Evolutionary conservation across 495 filamentous ascomycete genomes (phyloP).

Genomic region (Penicillium chermesinum): DNA sequence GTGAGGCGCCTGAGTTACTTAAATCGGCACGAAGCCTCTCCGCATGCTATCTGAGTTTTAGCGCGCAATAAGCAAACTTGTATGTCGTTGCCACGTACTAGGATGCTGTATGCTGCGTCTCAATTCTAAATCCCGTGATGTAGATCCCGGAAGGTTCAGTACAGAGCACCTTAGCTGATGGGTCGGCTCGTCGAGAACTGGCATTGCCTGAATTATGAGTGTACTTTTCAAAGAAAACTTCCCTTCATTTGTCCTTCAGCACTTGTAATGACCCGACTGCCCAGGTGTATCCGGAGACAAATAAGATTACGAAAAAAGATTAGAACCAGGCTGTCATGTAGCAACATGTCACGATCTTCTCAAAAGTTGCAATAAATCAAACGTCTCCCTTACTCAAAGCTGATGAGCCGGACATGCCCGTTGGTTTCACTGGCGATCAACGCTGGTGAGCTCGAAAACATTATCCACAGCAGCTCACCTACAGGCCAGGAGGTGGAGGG

Average conservation of each 20-base stretch:
- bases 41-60: no score
- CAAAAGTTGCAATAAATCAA: neutral
- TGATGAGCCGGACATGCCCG: constrained; percentile 1
- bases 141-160: neutral
- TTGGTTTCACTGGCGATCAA: constrained; percentile 1
- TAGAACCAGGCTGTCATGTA: constrained; percentile 8
- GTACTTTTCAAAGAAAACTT: neutral
- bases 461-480: constrained; percentile 3
- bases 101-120: no score
- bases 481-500: constrained; percentile 51
- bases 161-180: neutral
- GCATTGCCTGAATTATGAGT: constrained; percentile 2
- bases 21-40: no score
- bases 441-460: neutral
- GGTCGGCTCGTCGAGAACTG: neutral
- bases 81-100: no score
- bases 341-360: constrained; percentile 8
- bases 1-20: neutral
- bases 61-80: no score
- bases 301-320: constrained; percentile 6
- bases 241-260: neutral
- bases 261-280: neutral
- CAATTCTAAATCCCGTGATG: no score
- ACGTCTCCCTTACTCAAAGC: constrained; percentile 6
- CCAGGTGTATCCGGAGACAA: neutral